phyloP scores from a whole-genome alignment of 768 basidiomycete genomes.

The Zangia roseola region DNA sequence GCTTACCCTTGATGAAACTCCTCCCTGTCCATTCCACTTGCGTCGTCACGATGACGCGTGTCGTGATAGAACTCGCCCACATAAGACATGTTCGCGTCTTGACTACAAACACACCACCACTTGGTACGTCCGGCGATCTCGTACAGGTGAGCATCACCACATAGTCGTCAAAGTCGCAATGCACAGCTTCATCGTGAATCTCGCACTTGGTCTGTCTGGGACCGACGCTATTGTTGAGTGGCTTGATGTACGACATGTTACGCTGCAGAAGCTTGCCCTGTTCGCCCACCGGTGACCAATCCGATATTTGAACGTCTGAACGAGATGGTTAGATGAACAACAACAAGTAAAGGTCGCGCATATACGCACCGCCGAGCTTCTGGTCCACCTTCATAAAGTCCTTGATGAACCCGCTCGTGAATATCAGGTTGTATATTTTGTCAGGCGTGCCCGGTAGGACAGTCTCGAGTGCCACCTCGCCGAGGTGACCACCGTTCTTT shows the following conservation, averaged over 20 bases:
- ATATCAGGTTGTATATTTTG: slow-evolving; percentile 93
- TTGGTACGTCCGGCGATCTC: slow-evolving; percentile 90
- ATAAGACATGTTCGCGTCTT: slow-evolving; percentile 94
- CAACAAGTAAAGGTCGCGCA: no score
- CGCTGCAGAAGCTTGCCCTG: slow-evolving; percentile 70
- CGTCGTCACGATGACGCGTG: slow-evolving; percentile 82
- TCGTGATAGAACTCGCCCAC: slow-evolving; percentile 83
- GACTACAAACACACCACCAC: slow-evolving; percentile 88
- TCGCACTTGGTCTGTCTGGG: slow-evolving; percentile 97
- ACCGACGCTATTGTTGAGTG: slow-evolving; percentile 81
- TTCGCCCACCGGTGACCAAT: slow-evolving; percentile 79
- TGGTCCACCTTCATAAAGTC: slow-evolving; percentile 90
- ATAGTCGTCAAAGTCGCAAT: slow-evolving; percentile 82
- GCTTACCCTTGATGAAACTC: slow-evolving; percentile 90
- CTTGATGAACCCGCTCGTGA: slow-evolving; percentile 93
- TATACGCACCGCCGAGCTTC: slow-evolving; percentile 73
- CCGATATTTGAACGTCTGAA: slow-evolving; percentile 91
- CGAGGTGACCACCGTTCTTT: slow-evolving; percentile 63
- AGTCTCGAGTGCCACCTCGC: slow-evolving; percentile 73
- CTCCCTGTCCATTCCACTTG: slow-evolving; percentile 95
- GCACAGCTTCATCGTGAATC: slow-evolving; percentile 79
- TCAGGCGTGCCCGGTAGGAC: slow-evolving; percentile 90
- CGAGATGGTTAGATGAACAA: neutral
- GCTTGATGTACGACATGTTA: slow-evolving; percentile 97
- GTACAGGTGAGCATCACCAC: slow-evolving; percentile 86